These are phyloP conservation scores for Eruca vesicaria DNA, from an alignment of 441 rosid species.

Conservation along the genomic window DNA sequence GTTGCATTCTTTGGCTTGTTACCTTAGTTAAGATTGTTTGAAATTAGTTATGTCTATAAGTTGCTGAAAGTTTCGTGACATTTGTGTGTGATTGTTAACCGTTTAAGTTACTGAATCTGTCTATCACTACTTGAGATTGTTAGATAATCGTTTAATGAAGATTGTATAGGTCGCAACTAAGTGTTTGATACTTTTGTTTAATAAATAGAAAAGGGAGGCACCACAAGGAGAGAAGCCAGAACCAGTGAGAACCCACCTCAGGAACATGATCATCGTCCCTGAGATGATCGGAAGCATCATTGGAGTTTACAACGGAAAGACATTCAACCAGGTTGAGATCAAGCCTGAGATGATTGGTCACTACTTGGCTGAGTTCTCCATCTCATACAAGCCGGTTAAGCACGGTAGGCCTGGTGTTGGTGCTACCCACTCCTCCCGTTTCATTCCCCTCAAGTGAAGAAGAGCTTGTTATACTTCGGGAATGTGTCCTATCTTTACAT, in stretches of 20 bases:
- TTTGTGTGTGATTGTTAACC: no score
- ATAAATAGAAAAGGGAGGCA: slow-evolving; percentile 74
- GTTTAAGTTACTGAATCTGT: no score
- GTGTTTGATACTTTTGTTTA: neutral
- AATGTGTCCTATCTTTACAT: slow-evolving; percentile 1
- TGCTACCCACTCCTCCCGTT: slow-evolving; percentile 87
- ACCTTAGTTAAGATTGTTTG: no score
- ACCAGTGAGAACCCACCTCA: slow-evolving; percentile 74
- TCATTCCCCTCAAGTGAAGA: slow-evolving; percentile 84
- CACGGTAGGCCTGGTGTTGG: slow-evolving; percentile 94
- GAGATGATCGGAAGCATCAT: slow-evolving; percentile 91
- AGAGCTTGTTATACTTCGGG: neutral
- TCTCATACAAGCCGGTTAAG: slow-evolving; percentile 94
- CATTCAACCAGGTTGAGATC: slow-evolving; percentile 87
- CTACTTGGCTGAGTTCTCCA: slow-evolving; percentile 88
- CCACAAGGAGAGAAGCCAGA: slow-evolving; percentile 91
- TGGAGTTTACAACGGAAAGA: slow-evolving; percentile 90
- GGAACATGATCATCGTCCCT: slow-evolving; percentile 82
- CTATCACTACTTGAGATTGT: no score
- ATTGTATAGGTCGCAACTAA: neutral
- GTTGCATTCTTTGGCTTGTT: neutral
- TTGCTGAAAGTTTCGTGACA: no score
- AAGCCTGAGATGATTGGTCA: slow-evolving; percentile 98
- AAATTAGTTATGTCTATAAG: no score
- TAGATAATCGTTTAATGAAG: no score